phyloP scores from a whole-genome alignment of 139 green algal genomes.

The Chlorella vulgaris region DNA sequence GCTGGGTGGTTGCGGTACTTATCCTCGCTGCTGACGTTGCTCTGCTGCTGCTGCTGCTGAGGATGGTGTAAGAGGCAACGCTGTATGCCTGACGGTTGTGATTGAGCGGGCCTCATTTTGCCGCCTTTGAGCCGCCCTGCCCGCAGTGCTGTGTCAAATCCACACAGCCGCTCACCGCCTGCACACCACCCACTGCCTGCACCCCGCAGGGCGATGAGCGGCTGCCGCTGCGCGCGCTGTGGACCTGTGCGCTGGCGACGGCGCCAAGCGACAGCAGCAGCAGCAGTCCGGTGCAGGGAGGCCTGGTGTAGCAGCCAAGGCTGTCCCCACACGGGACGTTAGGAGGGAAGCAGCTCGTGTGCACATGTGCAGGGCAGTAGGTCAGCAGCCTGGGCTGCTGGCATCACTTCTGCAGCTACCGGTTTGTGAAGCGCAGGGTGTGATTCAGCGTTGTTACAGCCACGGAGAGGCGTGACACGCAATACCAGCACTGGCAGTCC shows the following conservation, averaged over 20 bases:
- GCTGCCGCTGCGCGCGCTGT: conserved; percentile 18
- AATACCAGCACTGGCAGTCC: no score
- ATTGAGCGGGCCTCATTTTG: neutral
- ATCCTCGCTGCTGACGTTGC: no score
- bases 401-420: no score
- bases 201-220: conserved; percentile 26
- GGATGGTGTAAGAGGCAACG: no score
- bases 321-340: neutral
- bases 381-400: no score
- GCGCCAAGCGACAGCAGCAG: conserved; percentile 29
- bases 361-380: neutral
- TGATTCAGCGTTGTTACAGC: no score
- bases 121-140: neutral
- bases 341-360: neutral
- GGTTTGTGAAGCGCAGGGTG: no score
- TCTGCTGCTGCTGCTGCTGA: no score
- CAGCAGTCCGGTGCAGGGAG: conserved; percentile 1
- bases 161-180: no score
- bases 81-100: no score
- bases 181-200: neutral
- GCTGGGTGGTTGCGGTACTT: no score
- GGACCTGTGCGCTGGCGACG: conserved; percentile 14
- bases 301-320: neutral
- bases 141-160: neutral
- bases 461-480: no score